phyloP scores from a whole-genome alignment of 2,329 filamentous ascomycete genomes.

The Ceratocystis eucalypticola region DNA sequence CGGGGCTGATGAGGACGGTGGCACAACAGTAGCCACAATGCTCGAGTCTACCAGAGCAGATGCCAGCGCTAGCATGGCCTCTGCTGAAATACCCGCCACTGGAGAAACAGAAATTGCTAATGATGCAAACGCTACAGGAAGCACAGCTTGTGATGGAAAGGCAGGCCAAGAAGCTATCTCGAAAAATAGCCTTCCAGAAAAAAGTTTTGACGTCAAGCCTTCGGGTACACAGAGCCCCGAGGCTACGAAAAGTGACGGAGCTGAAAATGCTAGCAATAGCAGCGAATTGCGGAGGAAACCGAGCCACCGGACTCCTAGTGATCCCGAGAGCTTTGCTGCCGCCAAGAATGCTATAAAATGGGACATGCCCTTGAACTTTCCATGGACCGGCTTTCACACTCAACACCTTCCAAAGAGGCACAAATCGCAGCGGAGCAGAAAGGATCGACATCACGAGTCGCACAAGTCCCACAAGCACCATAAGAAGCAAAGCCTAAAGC shows the following conservation, averaged over 20 bases:
- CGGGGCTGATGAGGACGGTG: too few relatives aligned
- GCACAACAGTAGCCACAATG: too few relatives aligned
- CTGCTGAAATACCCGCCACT: background rate
- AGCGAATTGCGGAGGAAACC: background rate
- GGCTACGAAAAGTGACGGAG: background rate
- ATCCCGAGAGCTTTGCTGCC: background rate
- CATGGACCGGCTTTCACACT: background rate
- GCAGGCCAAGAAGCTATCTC: background rate
- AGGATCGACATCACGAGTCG: background rate
- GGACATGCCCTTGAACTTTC: background rate
- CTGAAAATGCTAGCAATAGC: background rate
- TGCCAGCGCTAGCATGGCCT: background rate
- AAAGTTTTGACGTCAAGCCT: background rate
- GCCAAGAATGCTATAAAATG: background rate
- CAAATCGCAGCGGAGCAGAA: background rate
- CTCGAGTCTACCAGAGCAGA: background rate
- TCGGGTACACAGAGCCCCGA: background rate
- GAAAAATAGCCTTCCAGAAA: background rate
- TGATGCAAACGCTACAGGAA: background rate
- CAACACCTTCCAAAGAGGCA: background rate
- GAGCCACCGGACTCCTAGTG: background rate
- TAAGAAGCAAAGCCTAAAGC: background rate
- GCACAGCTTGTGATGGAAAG: background rate
- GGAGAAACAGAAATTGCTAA: background rate
- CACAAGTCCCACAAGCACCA: background rate